Evolutionary conservation across 2,329 filamentous ascomycete genomes (phyloP).

Genomic region (Mycogone perniciosa): DNA sequence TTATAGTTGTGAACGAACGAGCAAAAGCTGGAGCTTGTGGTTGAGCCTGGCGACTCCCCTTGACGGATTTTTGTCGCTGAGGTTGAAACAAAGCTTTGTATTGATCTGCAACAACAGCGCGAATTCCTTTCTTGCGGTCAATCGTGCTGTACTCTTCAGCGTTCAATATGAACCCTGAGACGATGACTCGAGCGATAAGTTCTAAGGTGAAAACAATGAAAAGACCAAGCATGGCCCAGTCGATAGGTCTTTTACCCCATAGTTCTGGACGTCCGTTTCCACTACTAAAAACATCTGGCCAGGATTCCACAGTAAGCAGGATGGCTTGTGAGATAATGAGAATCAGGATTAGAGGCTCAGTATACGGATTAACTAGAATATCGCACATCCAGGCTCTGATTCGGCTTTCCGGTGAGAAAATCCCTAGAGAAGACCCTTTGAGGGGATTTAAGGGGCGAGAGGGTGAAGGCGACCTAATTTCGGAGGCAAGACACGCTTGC

Average conservation of each 20-base stretch:
- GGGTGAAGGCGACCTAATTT: constrained; percentile 14
- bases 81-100: constrained; percentile 76
- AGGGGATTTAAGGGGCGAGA: constrained; percentile 59
- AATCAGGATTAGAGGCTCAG: constrained; percentile 78
- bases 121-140: constrained; percentile 68
- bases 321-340: constrained; percentile 85
- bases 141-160: constrained; percentile 88
- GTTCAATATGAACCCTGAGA: constrained; percentile 90
- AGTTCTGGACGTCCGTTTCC: constrained; percentile 51
- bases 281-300: constrained; percentile 59
- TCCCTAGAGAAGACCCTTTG: constrained; percentile 75
- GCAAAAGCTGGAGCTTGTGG: constrained; percentile 60
- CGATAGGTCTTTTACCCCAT: constrained; percentile 65
- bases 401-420: constrained; percentile 73
- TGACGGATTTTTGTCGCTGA: constrained; percentile 64
- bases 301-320: constrained; percentile 79
- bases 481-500: constrained; percentile 8
- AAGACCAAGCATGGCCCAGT: constrained; percentile 74
- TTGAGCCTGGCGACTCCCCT: constrained; percentile 40
- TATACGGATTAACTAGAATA: constrained; percentile 76
- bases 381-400: constrained; percentile 73
- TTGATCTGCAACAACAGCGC: constrained; percentile 67
- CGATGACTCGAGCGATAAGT: constrained; percentile 73
- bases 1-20: constrained; percentile 74
- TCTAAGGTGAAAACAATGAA: constrained; percentile 90